Base-by-base conservation (phyloP, 768 basidiomycete species). In the Russula sp. region DNA sequence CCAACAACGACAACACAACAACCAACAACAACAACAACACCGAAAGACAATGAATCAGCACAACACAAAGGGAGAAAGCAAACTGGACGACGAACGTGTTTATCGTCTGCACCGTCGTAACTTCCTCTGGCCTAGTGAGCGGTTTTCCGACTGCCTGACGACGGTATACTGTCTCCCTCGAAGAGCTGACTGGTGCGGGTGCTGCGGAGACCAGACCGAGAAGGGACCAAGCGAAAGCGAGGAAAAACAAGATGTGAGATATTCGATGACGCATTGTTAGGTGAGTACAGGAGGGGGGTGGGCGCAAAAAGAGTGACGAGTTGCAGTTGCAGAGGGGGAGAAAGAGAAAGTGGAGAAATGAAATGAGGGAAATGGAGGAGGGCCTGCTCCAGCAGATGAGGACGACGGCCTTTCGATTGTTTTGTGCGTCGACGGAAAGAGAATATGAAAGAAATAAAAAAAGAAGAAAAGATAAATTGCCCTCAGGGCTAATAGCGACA, bases 11-110 rank as follows among this genome's bases (percentile, higher is more conserved):
- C 70, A 26, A 49, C 20, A 10, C 26, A n/a, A n/a, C n/a, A 70
- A 32, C 38, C 22, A 10, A 14, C 11, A 14, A 14, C 36, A 36
- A 36, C 10, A 36, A 36, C 70, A 26, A 49, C 20, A 10, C 26
- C 49, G n/a, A n/a, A n/a, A 30, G 48, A 46, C 46, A 6, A 28
- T 28, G 38, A 22, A 46, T 50, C 24, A 34, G 34, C 3, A 8
- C 26, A 32, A 30, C 30, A 36, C 36, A 36, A 10, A 36, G 36
- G 36, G 9, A 42, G 20, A 18, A 3, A 20, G 28, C 20, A 4
- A 20, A 36, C 20, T 22, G 46, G 8, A n/a, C n/a, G 18, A 76
- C 80, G 72, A 69, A 81, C 80, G 77, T 80, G 66, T 79, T 71
- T 18, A 76, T 65, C 26, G 71, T 74, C 57, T 68, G 70, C 49